Conservation (phyloP, 257 asterid genomes). For the Solanum phureja region DNA sequence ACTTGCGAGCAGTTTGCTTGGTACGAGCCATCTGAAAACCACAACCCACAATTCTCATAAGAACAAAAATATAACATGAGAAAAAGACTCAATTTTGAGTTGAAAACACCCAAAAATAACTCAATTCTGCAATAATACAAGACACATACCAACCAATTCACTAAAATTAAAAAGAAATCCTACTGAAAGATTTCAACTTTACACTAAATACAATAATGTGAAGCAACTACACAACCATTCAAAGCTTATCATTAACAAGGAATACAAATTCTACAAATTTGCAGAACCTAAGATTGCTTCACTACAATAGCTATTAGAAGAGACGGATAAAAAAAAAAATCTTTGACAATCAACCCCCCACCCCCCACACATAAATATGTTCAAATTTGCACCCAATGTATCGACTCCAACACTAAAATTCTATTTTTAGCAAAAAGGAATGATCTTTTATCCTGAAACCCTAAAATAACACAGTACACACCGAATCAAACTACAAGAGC, state of each 20-base stretch:
- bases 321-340: too few species aligned
- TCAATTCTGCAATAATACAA: background rate
- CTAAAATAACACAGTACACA: background rate
- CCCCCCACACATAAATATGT: background rate
- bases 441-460: background rate
- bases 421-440: background rate
- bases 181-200: background rate
- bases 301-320: background rate
- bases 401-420: background rate
- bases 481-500: background rate
- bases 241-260: background rate
- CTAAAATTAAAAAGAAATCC: background rate
- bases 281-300: background rate
- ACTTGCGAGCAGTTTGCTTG: conserved; percentile 63
- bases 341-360: background rate
- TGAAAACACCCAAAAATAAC: background rate
- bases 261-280: background rate
- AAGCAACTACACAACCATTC: background rate
- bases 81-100: background rate
- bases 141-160: background rate
- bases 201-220: too few species aligned
- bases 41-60: background rate
- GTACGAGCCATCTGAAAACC: conserved; percentile 52
- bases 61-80: background rate
- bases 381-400: background rate